These are phyloP conservation scores for Macrocybe gigantea DNA, from an alignment of 768 basidiomycete species.

Conservation along the genomic window DNA sequence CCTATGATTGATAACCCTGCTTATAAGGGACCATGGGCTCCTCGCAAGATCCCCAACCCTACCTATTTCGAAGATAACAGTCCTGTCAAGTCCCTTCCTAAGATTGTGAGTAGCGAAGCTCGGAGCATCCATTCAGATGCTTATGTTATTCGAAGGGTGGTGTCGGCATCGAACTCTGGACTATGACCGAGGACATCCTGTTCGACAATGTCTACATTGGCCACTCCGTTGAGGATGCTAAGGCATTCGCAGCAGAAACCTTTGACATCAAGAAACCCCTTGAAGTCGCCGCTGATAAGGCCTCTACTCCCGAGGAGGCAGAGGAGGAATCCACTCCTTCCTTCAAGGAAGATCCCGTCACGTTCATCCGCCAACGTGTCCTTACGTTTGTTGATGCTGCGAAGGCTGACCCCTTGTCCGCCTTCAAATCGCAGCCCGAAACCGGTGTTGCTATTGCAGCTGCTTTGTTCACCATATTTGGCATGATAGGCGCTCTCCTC, in stretches of 20 bases:
- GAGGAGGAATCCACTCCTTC: slow-evolving; percentile 38
- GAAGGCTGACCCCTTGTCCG: slow-evolving; percentile 68
- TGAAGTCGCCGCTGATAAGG: slow-evolving; percentile 61
- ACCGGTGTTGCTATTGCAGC: slow-evolving; percentile 75
- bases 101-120: slow-evolving; percentile 56
- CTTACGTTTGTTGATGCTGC: slow-evolving; percentile 76
- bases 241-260: slow-evolving; percentile 78
- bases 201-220: slow-evolving; percentile 95
- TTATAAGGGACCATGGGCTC: slow-evolving; percentile 94
- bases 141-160: slow-evolving; percentile 53
- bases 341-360: slow-evolving; percentile 72
- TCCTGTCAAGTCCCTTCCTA: slow-evolving; percentile 77
- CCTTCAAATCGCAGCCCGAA: slow-evolving; percentile 87
- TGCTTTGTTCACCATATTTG: slow-evolving; percentile 73
- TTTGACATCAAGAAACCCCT: slow-evolving; percentile 86
- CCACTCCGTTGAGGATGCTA: slow-evolving; percentile 83
- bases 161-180: slow-evolving; percentile 98
- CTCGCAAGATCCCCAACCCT: slow-evolving; percentile 88
- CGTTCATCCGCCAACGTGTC: slow-evolving; percentile 73
- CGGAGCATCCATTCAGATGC: no score
- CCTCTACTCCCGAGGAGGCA: slow-evolving; percentile 41
- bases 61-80: slow-evolving; percentile 82
- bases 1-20: slow-evolving; percentile 95
- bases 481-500: slow-evolving; percentile 76
- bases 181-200: slow-evolving; percentile 95